phyloP scores from a whole-genome alignment of 768 basidiomycete species.

The Pisolithus orientalis region DNA sequence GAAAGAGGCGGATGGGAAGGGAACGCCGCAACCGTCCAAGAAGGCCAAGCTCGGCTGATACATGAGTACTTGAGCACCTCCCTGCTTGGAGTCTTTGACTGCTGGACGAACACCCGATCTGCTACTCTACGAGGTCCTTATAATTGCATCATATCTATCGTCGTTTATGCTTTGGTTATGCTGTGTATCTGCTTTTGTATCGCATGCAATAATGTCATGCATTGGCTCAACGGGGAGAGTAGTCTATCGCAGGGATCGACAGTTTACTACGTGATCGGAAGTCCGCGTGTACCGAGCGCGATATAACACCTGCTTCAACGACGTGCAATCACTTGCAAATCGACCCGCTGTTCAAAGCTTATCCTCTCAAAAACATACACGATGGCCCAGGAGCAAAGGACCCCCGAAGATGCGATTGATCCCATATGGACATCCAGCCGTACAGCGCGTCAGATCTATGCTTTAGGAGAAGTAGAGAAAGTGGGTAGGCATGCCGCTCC shows the following conservation, averaged over 20 bases:
- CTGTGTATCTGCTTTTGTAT: slow-evolving; percentile 22
- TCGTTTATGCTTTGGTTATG: slow-evolving; percentile 21
- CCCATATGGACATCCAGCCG: slow-evolving; percentile 78
- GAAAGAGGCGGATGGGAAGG: slow-evolving; percentile 60
- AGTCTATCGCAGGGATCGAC: no score
- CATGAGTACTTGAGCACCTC: neutral
- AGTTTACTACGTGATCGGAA: no score
- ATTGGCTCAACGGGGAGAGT: no score
- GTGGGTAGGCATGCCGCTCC: slow-evolving; percentile 27
- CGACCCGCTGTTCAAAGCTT: neutral
- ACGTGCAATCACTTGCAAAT: no score
- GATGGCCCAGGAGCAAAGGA: slow-evolving; percentile 19
- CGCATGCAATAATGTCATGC: neutral
- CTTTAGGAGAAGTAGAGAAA: slow-evolving; percentile 76
- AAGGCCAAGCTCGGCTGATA: slow-evolving; percentile 55
- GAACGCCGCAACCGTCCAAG: slow-evolving; percentile 59
- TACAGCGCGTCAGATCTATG: slow-evolving; percentile 76
- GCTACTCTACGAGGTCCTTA: slow-evolving; percentile 17
- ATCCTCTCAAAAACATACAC: neutral
- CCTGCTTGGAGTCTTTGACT: neutral
- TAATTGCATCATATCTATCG: slow-evolving; percentile 26
- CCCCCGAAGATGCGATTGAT: slow-evolving; percentile 44
- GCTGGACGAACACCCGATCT: slow-evolving; percentile 3
- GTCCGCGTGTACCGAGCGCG: no score
- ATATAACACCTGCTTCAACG: no score